Percentiles rank a stretch among this genome's conserved stretches.
These are phyloP conservation scores for Platismatia glauca DNA, from an alignment of 495 filamentous ascomycete genomes.

Conservation along the genomic window DNA sequence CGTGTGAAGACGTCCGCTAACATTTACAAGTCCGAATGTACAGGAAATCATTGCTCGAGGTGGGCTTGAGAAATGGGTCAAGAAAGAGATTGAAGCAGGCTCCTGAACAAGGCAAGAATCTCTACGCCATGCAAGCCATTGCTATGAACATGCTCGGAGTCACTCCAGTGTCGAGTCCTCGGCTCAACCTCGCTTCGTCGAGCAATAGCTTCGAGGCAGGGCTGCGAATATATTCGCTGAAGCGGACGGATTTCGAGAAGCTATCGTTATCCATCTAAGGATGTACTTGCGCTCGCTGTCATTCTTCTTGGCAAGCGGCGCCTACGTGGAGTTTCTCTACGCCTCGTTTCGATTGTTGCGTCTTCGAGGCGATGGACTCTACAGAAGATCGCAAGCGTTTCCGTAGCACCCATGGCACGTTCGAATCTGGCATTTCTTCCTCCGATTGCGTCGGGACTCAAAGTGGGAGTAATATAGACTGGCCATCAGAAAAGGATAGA, in stretches of 20 bases:
- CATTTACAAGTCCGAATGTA: slow-evolving; percentile 50
- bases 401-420: neutral
- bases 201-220: neutral
- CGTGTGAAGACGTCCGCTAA: too few relatives aligned
- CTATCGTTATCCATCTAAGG: neutral
- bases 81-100: slow-evolving; percentile 45
- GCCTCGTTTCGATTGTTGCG: neutral
- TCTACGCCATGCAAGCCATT: neutral
- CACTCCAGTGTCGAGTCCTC: too few relatives aligned
- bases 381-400: neutral
- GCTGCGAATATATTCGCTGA: neutral
- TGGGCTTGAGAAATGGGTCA: slow-evolving; percentile 78
- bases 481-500: neutral
- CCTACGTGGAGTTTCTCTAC: neutral
- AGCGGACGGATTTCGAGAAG: neutral
- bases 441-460: neutral
- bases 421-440: neutral
- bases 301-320: neutral
- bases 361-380: neutral
- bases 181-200: neutral
- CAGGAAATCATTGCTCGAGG: slow-evolving; percentile 83
- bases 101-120: too few relatives aligned
- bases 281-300: neutral
- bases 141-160: neutral
- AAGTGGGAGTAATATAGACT: neutral